Percentiles rank a stretch among this genome's conserved stretches.
These are phyloP conservation scores for Murraya koenigii DNA, from an alignment of 345 rosid species.

Conservation along the genomic window DNA sequence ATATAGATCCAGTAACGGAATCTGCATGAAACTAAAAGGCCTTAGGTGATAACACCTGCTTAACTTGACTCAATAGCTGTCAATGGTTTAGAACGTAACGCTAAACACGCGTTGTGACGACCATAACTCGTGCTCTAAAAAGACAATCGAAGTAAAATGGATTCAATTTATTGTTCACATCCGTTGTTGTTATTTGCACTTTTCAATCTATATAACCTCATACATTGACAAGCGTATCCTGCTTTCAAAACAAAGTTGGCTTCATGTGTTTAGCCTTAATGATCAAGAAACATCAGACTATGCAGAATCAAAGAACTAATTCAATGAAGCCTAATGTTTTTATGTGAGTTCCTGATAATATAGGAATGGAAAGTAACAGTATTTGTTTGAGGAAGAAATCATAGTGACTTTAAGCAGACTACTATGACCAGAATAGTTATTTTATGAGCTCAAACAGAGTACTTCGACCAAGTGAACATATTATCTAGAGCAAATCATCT, in stretches of 20 bases:
- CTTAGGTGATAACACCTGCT: slow-evolving; percentile 3
- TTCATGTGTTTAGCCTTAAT: not conserved
- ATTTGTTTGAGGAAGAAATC: too few relatives aligned
- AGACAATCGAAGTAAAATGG: not conserved
- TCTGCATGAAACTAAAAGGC: slow-evolving; percentile 4
- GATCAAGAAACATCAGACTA: slow-evolving; percentile 1
- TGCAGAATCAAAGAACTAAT: not conserved
- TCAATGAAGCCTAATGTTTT: not conserved
- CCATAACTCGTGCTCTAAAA: not conserved
- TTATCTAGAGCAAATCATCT: too few relatives aligned
- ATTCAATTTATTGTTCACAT: not conserved
- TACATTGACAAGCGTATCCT: not conserved
- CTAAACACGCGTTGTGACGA: not conserved
- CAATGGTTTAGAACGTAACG: not conserved
- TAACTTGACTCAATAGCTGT: not conserved
- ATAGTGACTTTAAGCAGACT: too few relatives aligned
- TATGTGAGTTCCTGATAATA: not conserved
- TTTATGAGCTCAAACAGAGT: too few relatives aligned
- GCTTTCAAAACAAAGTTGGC: not conserved
- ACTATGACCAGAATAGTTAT: too few relatives aligned
- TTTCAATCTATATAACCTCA: not conserved
- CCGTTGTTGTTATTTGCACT: not conserved
- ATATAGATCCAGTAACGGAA: not conserved
- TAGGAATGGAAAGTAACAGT: too few relatives aligned
- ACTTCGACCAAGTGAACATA: too few relatives aligned